phyloP scores from a whole-genome alignment of 2,329 filamentous ascomycete genomes.

The Aspergillus aculeatinus region DNA sequence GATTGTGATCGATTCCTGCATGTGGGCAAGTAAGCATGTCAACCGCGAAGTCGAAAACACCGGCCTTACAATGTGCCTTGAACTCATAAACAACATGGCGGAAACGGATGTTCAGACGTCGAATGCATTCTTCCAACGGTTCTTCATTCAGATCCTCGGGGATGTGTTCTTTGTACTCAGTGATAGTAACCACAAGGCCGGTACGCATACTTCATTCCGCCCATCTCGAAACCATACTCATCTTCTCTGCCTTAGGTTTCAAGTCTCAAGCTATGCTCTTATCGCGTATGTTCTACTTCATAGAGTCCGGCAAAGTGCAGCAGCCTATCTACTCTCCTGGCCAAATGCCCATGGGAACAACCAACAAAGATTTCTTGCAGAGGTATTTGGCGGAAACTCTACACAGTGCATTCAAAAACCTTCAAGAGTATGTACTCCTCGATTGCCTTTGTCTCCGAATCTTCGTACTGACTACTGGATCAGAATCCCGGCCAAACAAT shows the following conservation, averaged over 20 bases:
- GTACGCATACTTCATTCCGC: conserved; percentile 30
- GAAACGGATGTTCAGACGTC: conserved; percentile 83
- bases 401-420: conserved; percentile 87
- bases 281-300: conserved; percentile 93
- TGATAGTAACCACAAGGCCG: conserved; percentile 96
- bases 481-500: conserved; percentile 81
- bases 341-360: conserved; percentile 77
- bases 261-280: conserved; percentile 95
- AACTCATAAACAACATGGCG: conserved; percentile 95
- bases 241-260: conserved; percentile 58
- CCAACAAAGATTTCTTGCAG: conserved; percentile 86
- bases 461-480: conserved; percentile 36
- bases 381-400: conserved; percentile 83
- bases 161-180: conserved; percentile 98
- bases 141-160: conserved; percentile 92
- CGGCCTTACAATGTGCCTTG: conserved; percentile 95
- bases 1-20: conserved; percentile 97
- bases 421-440: conserved; percentile 68
- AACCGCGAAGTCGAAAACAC: conserved; percentile 97
- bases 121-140: conserved; percentile 96
- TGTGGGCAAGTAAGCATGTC: conserved; percentile 99
- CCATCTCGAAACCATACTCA: conserved; percentile 2
- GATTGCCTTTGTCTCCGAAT: neutral
- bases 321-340: conserved; percentile 86
- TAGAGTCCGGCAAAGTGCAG: conserved; percentile 85